Evolutionary conservation across 495 filamentous ascomycete genomes (phyloP), one percentile per base, ranked within the genome.

Genomic region (Podospora pseudocomata): DNA sequence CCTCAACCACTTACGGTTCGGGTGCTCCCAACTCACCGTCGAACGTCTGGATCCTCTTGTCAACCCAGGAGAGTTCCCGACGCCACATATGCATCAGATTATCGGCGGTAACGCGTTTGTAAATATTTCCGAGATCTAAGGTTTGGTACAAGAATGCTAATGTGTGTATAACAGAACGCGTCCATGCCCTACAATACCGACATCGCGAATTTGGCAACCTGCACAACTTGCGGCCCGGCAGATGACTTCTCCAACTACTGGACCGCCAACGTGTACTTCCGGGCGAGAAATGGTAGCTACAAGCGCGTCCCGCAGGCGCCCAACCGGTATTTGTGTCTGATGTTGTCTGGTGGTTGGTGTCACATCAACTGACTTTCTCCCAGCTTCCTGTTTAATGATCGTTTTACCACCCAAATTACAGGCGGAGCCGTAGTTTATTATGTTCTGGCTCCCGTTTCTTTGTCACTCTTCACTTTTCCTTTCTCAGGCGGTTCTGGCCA

Each of bases 401-500:
- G 75, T 34, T 81, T 82, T 66, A 77, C 76, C 27, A 81, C 81
- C 2, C 74, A 80, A 44, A 81, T 76, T 0, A 67, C 66, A 11
- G 82, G 82, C 19, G 82, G 82, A 1, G 72, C 82, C 23, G 79
- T 78, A 0, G 79, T 84, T 1, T 84, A 84, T 67, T 84, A 84
- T 71, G 30, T 32, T 1, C 23, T 23, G 23, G 23, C 23, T 23
- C 23, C 23, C 23, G 23, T 23, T 23, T 23, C 1, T 0, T 23
- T 23, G 23, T 23, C 23, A 23, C 23, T 23, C 23, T 23, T 23
- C 1, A 23, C 23, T 23, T 23, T 1, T 23, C 23, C 23, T 23
- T 23, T 23, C 1, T 23, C 23, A 23, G 23, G 23, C 23, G 23
- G 23, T 23, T 23, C 23, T 23, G 23, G 23, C 23, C 23, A 23